Conservation (phyloP, 1,284 basidiomycete species). For the Microbotryum silenes-acaulis region DNA sequence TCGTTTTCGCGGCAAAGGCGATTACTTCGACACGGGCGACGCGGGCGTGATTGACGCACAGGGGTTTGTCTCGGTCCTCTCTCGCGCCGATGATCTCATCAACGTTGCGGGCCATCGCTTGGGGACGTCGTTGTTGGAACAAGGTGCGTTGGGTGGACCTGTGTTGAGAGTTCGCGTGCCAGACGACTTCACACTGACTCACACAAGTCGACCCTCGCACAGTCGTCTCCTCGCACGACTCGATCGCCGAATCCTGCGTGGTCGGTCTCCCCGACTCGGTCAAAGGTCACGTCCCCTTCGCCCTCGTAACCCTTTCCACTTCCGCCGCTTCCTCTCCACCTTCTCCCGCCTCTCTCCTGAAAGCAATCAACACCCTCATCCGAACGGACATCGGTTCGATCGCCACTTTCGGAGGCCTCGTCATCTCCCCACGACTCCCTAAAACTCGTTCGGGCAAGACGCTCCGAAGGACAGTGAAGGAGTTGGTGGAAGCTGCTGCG, state of each 20-base stretch:
- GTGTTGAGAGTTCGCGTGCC: no score
- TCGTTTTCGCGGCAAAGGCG: conserved; percentile 36
- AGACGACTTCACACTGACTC: neutral
- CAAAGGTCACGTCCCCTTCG: conserved; percentile 39
- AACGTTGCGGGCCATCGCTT: conserved; percentile 34
- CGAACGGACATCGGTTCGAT: conserved; percentile 37
- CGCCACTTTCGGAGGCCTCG: conserved; percentile 33
- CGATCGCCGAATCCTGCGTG: conserved; percentile 34
- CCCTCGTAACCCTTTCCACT: conserved; percentile 32
- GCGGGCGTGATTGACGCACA: conserved; percentile 35
- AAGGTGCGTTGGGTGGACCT: conserved; percentile 19
- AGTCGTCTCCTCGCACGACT: conserved; percentile 18
- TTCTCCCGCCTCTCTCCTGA: conserved; percentile 28
- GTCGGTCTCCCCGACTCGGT: conserved; percentile 37
- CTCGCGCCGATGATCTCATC: conserved; percentile 34
- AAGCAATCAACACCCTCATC: conserved; percentile 35
- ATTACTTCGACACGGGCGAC: conserved; percentile 39
- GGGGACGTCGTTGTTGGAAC: conserved; percentile 36
- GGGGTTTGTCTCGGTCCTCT: conserved; percentile 37
- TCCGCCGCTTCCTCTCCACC: conserved; percentile 21
- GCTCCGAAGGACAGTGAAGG: conserved; percentile 21
- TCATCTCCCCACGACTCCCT: conserved; percentile 34
- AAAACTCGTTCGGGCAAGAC: conserved; percentile 38
- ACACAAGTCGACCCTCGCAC: neutral
- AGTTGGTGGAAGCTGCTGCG: conserved; percentile 13